These are phyloP conservation scores for Lecanicillium sp. DNA, from an alignment of 2,329 filamentous ascomycete species.

Conservation along the genomic window DNA sequence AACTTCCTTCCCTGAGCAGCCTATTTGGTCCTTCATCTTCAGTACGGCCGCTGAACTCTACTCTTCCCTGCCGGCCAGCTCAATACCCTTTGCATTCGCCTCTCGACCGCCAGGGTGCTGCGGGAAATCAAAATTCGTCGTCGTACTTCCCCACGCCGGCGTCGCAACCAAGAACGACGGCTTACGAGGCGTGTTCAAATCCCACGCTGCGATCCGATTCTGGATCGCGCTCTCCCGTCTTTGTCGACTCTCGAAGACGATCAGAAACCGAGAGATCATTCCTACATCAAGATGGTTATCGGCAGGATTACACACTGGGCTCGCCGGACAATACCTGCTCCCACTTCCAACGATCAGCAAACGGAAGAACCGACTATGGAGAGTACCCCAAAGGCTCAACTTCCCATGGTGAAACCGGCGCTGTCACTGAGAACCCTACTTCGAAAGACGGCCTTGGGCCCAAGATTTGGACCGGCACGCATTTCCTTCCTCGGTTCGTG, in stretches of 20 bases:
- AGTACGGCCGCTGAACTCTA: constrained; percentile 39
- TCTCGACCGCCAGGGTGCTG: constrained; percentile 32
- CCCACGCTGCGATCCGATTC: constrained; percentile 32
- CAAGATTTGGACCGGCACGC: constrained; percentile 64
- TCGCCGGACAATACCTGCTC: constrained; percentile 32
- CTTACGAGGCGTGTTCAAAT: constrained; percentile 36
- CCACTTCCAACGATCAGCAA: constrained; percentile 32
- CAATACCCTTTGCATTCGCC: constrained; percentile 39
- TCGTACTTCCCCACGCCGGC: constrained; percentile 45
- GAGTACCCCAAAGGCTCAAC: constrained; percentile 20
- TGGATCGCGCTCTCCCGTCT: constrained; percentile 40
- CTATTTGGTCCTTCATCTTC: constrained; percentile 46
- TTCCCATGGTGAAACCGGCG: constrained; percentile 23
- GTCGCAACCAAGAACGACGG: constrained; percentile 37
- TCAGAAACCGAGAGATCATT: constrained; percentile 32
- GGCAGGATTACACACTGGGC: constrained; percentile 41
- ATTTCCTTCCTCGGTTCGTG: constrained; percentile 61
- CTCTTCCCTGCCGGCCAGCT: constrained; percentile 40
- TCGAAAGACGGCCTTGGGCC: constrained; percentile 57
- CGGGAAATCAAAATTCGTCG: not conserved
- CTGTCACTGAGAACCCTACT: constrained; percentile 36
- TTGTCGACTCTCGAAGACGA: constrained; percentile 33
- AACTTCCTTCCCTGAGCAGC: constrained; percentile 52
- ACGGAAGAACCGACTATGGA: constrained; percentile 25
- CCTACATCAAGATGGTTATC: constrained; percentile 35